Evolutionary conservation across 139 green algal genomes (phyloP).

Genomic region (Tetradesmus obliquus): DNA sequence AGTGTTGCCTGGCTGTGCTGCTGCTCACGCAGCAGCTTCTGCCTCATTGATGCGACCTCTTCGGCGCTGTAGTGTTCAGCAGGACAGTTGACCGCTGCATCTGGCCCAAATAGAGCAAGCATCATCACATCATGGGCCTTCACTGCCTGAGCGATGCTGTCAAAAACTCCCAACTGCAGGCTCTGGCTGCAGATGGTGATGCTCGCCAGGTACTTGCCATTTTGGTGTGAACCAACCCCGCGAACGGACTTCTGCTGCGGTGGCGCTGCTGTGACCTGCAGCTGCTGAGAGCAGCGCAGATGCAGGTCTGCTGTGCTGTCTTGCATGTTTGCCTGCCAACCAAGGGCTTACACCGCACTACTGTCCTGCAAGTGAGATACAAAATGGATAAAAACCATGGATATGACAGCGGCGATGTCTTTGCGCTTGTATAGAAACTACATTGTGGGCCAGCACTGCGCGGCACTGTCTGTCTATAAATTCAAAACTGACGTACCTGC

Average conservation of each 20-base stretch:
- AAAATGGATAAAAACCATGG: no score
- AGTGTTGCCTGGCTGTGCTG: neutral
- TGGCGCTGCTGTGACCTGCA: neutral
- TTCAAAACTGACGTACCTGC: no score
- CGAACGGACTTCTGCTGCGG: neutral
- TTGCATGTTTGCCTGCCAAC: neutral
- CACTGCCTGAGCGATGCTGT: neutral
- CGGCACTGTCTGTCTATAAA: no score
- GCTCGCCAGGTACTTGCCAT: neutral
- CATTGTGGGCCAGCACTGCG: no score
- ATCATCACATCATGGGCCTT: neutral
- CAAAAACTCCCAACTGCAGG: neutral
- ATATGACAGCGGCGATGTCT: no score
- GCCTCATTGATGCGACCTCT: neutral
- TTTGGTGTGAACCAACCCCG: neutral
- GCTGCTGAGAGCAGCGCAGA: neutral
- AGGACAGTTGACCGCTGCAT: neutral
- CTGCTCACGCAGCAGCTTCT: neutral
- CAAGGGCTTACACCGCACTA: no score
- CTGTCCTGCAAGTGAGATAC: no score
- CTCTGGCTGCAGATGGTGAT: neutral
- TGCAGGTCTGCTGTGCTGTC: neutral
- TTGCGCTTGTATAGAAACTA: no score
- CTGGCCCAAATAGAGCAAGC: neutral
- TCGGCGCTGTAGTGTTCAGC: neutral